Base-by-base conservation (phyloP, 768 basidiomycete genomes). In the Phanerochaete sordida region DNA sequence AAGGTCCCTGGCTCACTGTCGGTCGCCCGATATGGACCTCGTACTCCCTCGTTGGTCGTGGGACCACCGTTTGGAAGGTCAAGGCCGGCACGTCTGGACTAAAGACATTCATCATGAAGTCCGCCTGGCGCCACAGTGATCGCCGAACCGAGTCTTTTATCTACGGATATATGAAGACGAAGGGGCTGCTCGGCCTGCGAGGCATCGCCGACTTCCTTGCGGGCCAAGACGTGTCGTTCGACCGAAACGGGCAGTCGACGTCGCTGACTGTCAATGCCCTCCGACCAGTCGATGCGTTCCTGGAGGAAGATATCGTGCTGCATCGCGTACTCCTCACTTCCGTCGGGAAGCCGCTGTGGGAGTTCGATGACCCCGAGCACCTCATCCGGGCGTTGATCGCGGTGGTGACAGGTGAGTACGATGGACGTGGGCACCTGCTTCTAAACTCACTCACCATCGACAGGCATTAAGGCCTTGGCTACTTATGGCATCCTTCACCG, bases 401-500 rank as follows among this genome's bases (percentile, higher is more conserved):
- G 12, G 35, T 51, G 16, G 61, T 30, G 26, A 30, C 11, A 26
- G 59, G 21, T 60, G 45, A 16, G 24, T 11, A 21, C 45, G 27
- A 13, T 13, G 6, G 21, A 27, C 4, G n/a, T 13, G 26, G n/a
- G 8, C 47, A 9, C 44, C 23, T 68, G 43, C 64, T 64, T 9
- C 45, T 54, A 35, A 31, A 33, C 47, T 33, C 71, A 69, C n/a
- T n/a, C n/a, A n/a, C n/a, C n/a, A n/a, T n/a, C n/a, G n/a, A n/a
- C 19, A 51, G 62, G 37, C 68, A 72, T 58, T 24, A 63, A 44
- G 60, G 59, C 44, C 59, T 69, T 35, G 60, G 46, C 31, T 53
- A 4, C 66, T 28, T 62, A 68, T 9, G 68, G 67, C 0, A 66
- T 77, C 43, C 52, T 74, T 2, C 73, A 75, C 43, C 64, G 72